A percentile compares a stretch with the other conserved stretches of the same genome.
phyloP scores from a whole-genome alignment of 768 basidiomycete genomes.

The Trametes sanguinea region DNA sequence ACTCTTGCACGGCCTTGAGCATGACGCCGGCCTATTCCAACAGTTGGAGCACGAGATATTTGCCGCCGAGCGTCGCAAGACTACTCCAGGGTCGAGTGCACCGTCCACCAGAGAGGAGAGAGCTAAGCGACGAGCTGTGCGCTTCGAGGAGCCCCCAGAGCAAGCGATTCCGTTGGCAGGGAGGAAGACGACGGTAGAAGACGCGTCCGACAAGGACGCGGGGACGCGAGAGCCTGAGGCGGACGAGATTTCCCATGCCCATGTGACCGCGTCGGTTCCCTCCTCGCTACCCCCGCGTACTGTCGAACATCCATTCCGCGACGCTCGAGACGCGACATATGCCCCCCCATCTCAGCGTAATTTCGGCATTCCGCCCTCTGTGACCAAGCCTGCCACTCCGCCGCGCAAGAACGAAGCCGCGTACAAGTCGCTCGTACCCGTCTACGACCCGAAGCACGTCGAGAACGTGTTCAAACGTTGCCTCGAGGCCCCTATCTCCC shows the following conservation, averaged over 20 bases:
- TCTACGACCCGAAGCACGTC: slow-evolving; percentile 8
- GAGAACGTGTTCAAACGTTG: slow-evolving; percentile 11
- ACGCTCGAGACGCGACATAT: slow-evolving; percentile 9
- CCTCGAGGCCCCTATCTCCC: not conserved
- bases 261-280: not conserved
- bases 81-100: not conserved
- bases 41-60: slow-evolving; percentile 10
- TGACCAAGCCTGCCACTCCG: not conserved
- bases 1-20: not conserved
- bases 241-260: not conserved
- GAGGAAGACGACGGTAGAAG: not conserved
- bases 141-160: not conserved
- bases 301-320: slow-evolving; percentile 13
- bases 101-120: not conserved
- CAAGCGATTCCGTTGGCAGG: not conserved
- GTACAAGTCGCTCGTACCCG: not conserved
- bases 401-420: slow-evolving; percentile 1
- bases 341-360: slow-evolving; percentile 13
- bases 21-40: not conserved
- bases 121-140: not conserved
- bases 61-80: not conserved
- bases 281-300: slow-evolving; percentile 5
- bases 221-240: not conserved
- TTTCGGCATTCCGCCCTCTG: slow-evolving; percentile 12
- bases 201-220: not conserved